Conservation (phyloP, 2,329 filamentous ascomycete species). For the Boeremia lycopersici region DNA sequence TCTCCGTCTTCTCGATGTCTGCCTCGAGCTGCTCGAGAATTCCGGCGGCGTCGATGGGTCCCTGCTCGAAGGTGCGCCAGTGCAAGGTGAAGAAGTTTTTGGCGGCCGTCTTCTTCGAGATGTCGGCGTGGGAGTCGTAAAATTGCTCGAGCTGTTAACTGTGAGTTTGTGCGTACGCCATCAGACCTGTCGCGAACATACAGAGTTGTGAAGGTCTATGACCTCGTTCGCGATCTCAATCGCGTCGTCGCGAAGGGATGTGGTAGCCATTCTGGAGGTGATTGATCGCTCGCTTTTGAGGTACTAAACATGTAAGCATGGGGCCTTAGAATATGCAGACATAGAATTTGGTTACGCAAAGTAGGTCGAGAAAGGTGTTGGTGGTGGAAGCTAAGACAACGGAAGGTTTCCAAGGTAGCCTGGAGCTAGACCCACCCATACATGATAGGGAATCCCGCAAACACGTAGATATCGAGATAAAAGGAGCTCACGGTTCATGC, state of each 20-base stretch:
- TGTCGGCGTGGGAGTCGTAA: background rate
- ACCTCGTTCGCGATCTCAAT: background rate
- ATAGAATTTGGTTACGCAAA: background rate
- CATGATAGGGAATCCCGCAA: too few species aligned
- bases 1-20: background rate
- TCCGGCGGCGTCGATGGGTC: background rate
- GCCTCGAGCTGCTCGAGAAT: background rate
- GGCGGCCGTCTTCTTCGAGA: background rate
- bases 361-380: too few species aligned
- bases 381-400: too few species aligned
- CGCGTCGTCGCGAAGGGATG: background rate
- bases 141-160: background rate
- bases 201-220: background rate
- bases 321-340: background rate
- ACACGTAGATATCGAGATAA: too few species aligned
- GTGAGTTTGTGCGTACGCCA: background rate
- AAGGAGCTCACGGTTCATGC: too few species aligned
- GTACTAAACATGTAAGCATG: background rate
- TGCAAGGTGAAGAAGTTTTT: background rate
- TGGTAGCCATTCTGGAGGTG: background rate
- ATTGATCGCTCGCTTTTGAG: background rate
- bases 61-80: background rate
- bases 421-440: too few species aligned
- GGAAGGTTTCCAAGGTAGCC: too few species aligned
- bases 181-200: background rate